Evolutionary conservation across 2,329 filamentous ascomycete species (phyloP), one percentile per base, ranked within the genome.

Genomic region (Parasarocladium wereldwijsianum): DNA sequence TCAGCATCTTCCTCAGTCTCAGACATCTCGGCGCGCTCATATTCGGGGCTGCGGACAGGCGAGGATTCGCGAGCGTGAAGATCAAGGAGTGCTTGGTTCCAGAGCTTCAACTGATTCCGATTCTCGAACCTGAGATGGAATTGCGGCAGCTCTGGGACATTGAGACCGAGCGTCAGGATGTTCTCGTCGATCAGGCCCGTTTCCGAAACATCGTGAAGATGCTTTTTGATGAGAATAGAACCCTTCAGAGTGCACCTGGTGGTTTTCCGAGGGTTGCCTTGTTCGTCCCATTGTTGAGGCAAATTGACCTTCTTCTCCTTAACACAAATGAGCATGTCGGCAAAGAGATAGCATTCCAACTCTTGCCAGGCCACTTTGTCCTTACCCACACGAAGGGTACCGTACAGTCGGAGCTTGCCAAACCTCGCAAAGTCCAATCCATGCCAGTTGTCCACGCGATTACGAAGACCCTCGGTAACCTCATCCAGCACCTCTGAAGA

Each of bases 251-350:
- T 93, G 60, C 80, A 94, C 38, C 82, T 73, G 3, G 74, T 73
- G 8, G 69, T 62, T 50, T 78, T 86, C 33, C 67, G 66, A 14
- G 65, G 66, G 1, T 62, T 48, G 4, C 62, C 59, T 12, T 58
- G 58, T 31, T 71, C 71, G 29, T 74, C 77, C 69, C 81, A 86
- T 39, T 81, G 71, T 30, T 71, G 66, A 22, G 66, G 36, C 44
- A 43, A 32, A 15, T 54, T 49, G 7, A 64, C 54, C 58, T 86
- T 93, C 68, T 94, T 96, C 57, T 96, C 90, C 56, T 96, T 98
- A 36, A 98, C 85, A 48, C 90, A 98, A 40, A 98, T 98, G 43
- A 98, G 78, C 90, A 98, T 98, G 58, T 98, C 90, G 4, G 80
- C 83, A 48, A 98, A 98, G 17, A 98, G 67, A 51, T 84, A 98